Evolutionary conservation across 768 basidiomycete genomes (phyloP).

Genomic region (Suillus subalutaceus): DNA sequence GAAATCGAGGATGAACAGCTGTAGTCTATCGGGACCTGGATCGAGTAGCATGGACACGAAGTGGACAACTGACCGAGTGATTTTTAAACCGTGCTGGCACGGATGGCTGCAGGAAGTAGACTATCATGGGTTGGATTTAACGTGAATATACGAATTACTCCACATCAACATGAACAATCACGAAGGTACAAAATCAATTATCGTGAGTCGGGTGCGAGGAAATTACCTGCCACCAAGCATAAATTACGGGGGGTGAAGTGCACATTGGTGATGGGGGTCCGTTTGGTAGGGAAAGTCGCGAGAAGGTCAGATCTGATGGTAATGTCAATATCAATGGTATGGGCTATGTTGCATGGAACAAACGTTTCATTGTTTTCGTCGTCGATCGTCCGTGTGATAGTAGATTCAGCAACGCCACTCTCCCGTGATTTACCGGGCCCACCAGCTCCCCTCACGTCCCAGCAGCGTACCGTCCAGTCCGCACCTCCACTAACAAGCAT

Average conservation of each 20-base stretch:
- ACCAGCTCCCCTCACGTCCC: slow-evolving; percentile 89
- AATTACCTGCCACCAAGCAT: slow-evolving; percentile 83
- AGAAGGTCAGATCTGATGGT: slow-evolving; percentile 75
- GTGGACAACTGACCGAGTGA: too few relatives aligned
- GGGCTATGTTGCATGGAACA: slow-evolving; percentile 30
- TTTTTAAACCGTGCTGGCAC: background rate
- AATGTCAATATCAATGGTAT: slow-evolving; percentile 10
- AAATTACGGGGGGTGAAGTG: slow-evolving; percentile 96
- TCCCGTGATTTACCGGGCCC: slow-evolving; percentile 63
- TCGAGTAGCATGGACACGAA: background rate
- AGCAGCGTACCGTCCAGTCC: slow-evolving; percentile 97
- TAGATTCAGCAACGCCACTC: slow-evolving; percentile 47
- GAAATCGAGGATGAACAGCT: too few relatives aligned
- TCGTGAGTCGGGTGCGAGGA: slow-evolving; percentile 61
- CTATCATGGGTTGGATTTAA: background rate
- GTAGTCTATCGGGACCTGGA: background rate
- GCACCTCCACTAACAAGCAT: slow-evolving; percentile 89
- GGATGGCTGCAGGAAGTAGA: background rate
- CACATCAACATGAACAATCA: background rate
- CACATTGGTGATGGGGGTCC: slow-evolving; percentile 89
- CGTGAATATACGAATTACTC: background rate
- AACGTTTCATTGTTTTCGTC: slow-evolving; percentile 75
- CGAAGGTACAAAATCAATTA: slow-evolving; percentile 24
- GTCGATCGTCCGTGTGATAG: slow-evolving; percentile 39
- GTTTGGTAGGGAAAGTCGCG: slow-evolving; percentile 92